Conservation (phyloP, 169 alveolate species). For the Plasmodium falciparum region DNA sequence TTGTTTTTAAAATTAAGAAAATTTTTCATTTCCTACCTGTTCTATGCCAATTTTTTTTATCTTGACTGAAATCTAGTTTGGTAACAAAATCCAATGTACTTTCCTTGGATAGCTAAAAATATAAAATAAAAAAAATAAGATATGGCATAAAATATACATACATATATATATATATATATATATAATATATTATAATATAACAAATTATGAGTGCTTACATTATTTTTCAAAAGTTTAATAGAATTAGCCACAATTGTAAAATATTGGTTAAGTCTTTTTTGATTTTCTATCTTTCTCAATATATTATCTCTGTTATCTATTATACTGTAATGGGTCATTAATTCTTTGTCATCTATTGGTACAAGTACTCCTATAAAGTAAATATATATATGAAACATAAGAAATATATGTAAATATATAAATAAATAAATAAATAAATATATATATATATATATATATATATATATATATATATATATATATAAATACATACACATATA, state of each 20-base stretch:
- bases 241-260: constrained; percentile 62
- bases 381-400: background rate
- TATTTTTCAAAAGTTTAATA: constrained; percentile 54
- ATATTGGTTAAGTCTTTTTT: constrained; percentile 61
- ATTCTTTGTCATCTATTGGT: constrained; percentile 66
- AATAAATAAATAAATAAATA: background rate
- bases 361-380: constrained; percentile 46
- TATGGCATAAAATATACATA: background rate
- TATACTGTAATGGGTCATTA: constrained; percentile 53
- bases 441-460: background rate
- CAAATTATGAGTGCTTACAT: constrained; percentile 5
- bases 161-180: background rate
- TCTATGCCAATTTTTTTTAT: constrained; percentile 69
- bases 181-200: background rate
- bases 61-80: constrained; percentile 60
- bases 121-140: background rate
- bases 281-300: constrained; percentile 56
- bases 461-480: background rate
- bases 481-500: background rate
- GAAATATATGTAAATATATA: background rate
- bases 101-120: constrained; percentile 65
- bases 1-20: background rate
- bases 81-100: constrained; percentile 69
- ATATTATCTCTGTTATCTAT: constrained; percentile 70
- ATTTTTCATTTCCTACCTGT: constrained; percentile 19